Percentiles rank a stretch among this genome's conserved stretches.
These are phyloP conservation scores for Rhodotorula mucilaginosa DNA, from an alignment of 1,284 basidiomycete species.

Conservation along the genomic window DNA sequence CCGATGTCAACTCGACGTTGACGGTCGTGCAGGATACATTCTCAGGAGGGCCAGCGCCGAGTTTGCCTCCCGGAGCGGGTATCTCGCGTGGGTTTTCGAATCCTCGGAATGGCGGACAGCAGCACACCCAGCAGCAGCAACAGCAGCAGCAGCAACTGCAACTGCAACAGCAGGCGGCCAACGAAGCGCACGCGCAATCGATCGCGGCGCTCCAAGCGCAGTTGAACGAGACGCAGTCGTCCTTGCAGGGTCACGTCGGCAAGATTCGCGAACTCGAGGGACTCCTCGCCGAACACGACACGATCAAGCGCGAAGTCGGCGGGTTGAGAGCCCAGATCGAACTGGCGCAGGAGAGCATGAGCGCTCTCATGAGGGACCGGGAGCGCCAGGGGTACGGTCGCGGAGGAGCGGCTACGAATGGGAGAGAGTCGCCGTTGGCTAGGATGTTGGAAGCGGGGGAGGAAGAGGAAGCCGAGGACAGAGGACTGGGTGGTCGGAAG, in stretches of 20 bases:
- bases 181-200: slow-evolving; percentile 45
- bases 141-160: not conserved
- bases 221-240: slow-evolving; percentile 78
- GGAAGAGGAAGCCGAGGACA: slow-evolving; percentile 49
- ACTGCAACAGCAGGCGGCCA: not conserved
- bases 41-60: slow-evolving; percentile 62
- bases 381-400: not conserved
- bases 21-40: slow-evolving; percentile 89
- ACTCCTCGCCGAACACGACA: slow-evolving; percentile 77
- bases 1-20: slow-evolving; percentile 75
- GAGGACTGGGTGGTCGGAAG: no score
- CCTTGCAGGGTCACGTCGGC: slow-evolving; percentile 74
- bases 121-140: not conserved
- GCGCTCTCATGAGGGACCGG: slow-evolving; percentile 36
- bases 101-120: not conserved
- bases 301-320: slow-evolving; percentile 75
- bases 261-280: slow-evolving; percentile 80
- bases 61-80: slow-evolving; percentile 57
- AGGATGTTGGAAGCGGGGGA: slow-evolving; percentile 39
- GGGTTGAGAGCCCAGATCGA: slow-evolving; percentile 50
- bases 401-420: slow-evolving; percentile 7
- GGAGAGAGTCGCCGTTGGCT: slow-evolving; percentile 36
- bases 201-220: slow-evolving; percentile 74
- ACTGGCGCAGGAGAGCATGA: slow-evolving; percentile 38
- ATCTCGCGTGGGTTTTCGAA: slow-evolving; percentile 33